Base-by-base conservation (phyloP, 148 eudicot species). In the Nepenthes mirabilis region DNA sequence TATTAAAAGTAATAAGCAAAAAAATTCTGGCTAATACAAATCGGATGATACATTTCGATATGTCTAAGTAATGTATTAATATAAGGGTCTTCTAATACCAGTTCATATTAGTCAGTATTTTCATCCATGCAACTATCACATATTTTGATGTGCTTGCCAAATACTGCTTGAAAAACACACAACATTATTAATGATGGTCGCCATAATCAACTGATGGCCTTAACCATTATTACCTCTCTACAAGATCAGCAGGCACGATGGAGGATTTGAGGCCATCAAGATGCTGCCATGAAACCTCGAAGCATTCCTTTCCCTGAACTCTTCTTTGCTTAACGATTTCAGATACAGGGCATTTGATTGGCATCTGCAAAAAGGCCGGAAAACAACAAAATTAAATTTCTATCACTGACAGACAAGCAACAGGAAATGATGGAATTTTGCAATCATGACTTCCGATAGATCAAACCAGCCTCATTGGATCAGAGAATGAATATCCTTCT, bases 241-340 rank as follows among this genome's bases (percentile, higher is more conserved):
- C 67, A 53, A 91, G 95, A 73, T 83, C 82, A 71, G 86, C 95
- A 56, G 95, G 90, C 59, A 91, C 88, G 50, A 81, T 36, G 2
- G 97, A 85, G 49, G 84, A 70, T 43, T 72, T 43, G 55, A 85
- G 81, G 36, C 84, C 90, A 69, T 83, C 83, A 45, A 85, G 67
- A 9, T 75, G 66, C 64, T 78, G 84, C 97, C 97, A 91, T 43
- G 81, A 80, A 70, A 91, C 95, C 82, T 87, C 93, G 59, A 81
- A 83, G 74, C 83, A 80, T 34, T 83, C 90, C 69, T 58, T 75
- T 65, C 97, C 89, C 55, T 76, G 80, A 54, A 68, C 61, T 74
- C 67, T 83, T 71, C 93, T 85, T 4, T 53, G 85, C 82, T 85
- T 91, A 37, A 88, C 52, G 52, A 91, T 75, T 64, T 79, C 74